phyloP scores from a whole-genome alignment of 1,284 basidiomycete species.

The Pseudozyma sp. region DNA sequence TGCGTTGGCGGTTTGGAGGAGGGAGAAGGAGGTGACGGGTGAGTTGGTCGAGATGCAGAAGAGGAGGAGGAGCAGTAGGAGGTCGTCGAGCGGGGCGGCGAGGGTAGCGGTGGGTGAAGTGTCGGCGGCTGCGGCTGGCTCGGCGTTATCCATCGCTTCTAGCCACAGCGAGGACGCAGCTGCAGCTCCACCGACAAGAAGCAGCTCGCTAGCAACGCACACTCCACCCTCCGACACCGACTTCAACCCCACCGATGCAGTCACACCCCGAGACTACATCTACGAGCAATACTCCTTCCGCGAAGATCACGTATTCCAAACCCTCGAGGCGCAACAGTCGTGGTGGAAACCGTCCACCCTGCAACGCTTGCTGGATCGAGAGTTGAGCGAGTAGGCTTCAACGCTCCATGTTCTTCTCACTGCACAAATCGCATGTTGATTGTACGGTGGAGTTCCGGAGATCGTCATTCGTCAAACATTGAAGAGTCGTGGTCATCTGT shows the following conservation, averaged over 20 bases:
- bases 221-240: constrained; percentile 6
- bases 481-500: not conserved
- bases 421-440: not conserved
- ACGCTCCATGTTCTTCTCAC: not conserved
- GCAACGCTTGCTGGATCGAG: constrained; percentile 58
- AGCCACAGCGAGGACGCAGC: not conserved
- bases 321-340: constrained; percentile 52
- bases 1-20: constrained; percentile 57
- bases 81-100: too few relatives aligned
- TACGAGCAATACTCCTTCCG: constrained; percentile 64
- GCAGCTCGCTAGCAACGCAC: not conserved
- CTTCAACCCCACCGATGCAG: not conserved
- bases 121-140: not conserved
- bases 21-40: constrained; percentile 33
- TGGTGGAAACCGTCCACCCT: constrained; percentile 65
- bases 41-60: constrained; percentile 11
- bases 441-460: too few relatives aligned
- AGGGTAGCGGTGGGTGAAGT: too few relatives aligned
- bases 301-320: constrained; percentile 54
- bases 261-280: constrained; percentile 55
- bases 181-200: not conserved
- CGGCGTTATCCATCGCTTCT: not conserved
- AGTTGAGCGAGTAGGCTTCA: constrained; percentile 33
- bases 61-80: too few relatives aligned
- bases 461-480: not conserved